Base-by-base conservation (phyloP, 768 basidiomycete species). In the Lepiota venenata region DNA sequence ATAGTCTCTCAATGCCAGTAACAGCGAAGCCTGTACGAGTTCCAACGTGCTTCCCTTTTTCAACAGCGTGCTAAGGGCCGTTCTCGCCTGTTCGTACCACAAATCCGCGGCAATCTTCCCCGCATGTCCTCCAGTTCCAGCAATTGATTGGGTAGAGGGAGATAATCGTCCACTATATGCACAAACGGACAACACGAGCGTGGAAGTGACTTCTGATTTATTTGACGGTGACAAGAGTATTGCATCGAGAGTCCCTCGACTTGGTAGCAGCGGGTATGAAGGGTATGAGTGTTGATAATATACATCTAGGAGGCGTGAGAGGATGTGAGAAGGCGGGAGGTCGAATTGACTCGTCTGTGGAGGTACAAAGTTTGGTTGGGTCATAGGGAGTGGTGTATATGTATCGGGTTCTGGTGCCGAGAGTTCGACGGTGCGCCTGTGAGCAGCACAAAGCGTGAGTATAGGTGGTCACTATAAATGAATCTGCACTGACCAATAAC, bases 141-240 rank as follows among this genome's bases (percentile, higher is more conserved):
- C 18, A 8, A 58, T 35, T 51, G 39, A 47, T n/a, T 58, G 44
- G 10, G 37, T 27, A 7, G 57, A 58, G 3, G 60, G 58, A 1
- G 60, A 62, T 25, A 68, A 56, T 1, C 62, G 59, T 1, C 63
- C 65, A 18, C 61, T 63, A 48, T 68, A 68, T n/a, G 64, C 64
- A 41, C 64, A 68, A 21, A 68, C 52, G 20, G 67, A 63, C 7
- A 68, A 56, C 20, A 68, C 56, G 12, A 68, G 56, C 35, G 62
- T 63, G 1, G 54, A 55, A 27, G 56, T 39, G 2, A 32, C 15
- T 10, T 52, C 60, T 18, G 58, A 56, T 51, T 55, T 59, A 16
- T 37, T 22, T 9, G 61, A 53, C 12, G 57, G 46, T 8, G 60
- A 55, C 18, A 55, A 47, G 21, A 59, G 25, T 15, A 55, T 42